Evolutionary conservation across 345 rosid genomes (phyloP).

Genomic region (Fremontodendron californicum): DNA sequence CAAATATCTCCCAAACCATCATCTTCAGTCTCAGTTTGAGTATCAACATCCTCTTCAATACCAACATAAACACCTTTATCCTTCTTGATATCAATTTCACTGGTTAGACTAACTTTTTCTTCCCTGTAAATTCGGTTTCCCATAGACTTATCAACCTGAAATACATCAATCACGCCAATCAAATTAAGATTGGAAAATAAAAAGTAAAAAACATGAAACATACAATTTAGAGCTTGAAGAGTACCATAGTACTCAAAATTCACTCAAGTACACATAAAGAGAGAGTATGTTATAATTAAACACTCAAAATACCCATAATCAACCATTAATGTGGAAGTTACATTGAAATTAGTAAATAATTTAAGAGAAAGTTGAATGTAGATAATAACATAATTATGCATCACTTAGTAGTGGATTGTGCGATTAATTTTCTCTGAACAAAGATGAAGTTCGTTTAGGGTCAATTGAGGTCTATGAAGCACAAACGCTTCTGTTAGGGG

Average conservation of each 20-base stretch:
- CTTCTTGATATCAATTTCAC: conserved; percentile 27
- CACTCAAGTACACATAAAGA: neutral
- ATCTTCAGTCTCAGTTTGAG: conserved; percentile 37
- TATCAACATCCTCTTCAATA: conserved; percentile 21
- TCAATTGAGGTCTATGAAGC: neutral
- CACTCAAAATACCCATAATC: neutral
- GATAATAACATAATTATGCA: neutral
- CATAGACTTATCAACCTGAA: neutral
- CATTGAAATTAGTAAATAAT: neutral
- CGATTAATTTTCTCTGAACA: neutral
- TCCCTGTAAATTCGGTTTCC: conserved; percentile 22
- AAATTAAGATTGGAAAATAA: conserved; percentile 3
- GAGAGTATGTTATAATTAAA: neutral
- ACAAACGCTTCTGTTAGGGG: too few relatives aligned
- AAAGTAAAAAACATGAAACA: neutral
- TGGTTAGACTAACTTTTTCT: conserved; percentile 14
- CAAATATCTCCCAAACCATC: conserved; percentile 83
- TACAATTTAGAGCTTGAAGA: neutral
- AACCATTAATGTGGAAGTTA: neutral
- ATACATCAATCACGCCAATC: conserved; percentile 1
- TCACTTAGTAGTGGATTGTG: neutral
- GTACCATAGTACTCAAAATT: neutral
- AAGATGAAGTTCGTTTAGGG: neutral
- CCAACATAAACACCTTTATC: conserved; percentile 43
- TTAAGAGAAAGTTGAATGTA: neutral